Percentiles rank a stretch among this genome's conserved stretches.
Evolutionary conservation across 2,329 filamentous ascomycete species (phyloP).

Genomic region (Ophiosphaerella korrae): DNA sequence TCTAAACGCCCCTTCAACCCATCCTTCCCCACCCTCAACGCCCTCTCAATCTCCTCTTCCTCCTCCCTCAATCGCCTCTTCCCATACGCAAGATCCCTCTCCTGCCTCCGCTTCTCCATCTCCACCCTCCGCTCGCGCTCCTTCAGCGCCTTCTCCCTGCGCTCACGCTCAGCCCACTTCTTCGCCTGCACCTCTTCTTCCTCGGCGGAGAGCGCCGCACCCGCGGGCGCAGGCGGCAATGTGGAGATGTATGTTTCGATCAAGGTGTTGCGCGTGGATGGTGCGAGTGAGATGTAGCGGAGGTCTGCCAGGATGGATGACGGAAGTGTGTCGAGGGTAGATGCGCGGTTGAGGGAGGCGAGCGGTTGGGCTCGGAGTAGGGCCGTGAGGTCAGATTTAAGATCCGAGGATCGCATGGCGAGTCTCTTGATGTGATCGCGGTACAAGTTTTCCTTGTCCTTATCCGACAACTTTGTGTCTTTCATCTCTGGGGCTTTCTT

Average conservation of each 20-base stretch:
- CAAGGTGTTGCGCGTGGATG: slow-evolving; percentile 65
- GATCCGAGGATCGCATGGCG: slow-evolving; percentile 66
- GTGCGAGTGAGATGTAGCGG: slow-evolving; percentile 70
- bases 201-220: slow-evolving; percentile 49
- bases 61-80: slow-evolving; percentile 68
- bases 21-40: slow-evolving; percentile 71
- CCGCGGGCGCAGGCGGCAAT: slow-evolving; percentile 63
- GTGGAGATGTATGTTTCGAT: slow-evolving; percentile 70
- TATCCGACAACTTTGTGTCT: slow-evolving; percentile 63
- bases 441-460: slow-evolving; percentile 80
- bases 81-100: slow-evolving; percentile 64
- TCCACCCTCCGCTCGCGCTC: slow-evolving; percentile 67
- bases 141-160: slow-evolving; percentile 69
- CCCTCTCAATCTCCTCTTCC: slow-evolving; percentile 69
- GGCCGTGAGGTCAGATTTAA: slow-evolving; percentile 71
- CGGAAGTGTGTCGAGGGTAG: slow-evolving; percentile 64
- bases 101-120: slow-evolving; percentile 66
- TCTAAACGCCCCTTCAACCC: slow-evolving; percentile 67
- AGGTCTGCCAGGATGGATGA: slow-evolving; percentile 67
- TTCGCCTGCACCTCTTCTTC: slow-evolving; percentile 57
- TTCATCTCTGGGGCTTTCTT: slow-evolving; percentile 82
- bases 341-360: slow-evolving; percentile 64
- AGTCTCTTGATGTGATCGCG: slow-evolving; percentile 73
- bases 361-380: slow-evolving; percentile 68
- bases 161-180: slow-evolving; percentile 40